These are phyloP conservation scores for Brassica napus DNA, from an alignment of 345 rosid genomes.

Conservation along the genomic window Da-Ae NC_063434.1:29734501-29735000, in stretches of 20 bases:
- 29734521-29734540: conserved; percentile 53
- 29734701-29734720: conserved; percentile 21
- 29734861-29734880: background rate
- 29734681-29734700: too few relatives aligned
- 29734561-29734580: conserved; percentile 51
- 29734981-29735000: background rate
- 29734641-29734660: conserved; percentile 21
- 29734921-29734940: background rate
- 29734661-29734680: conserved; percentile 26
- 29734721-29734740: background rate
- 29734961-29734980: conserved; percentile 29
- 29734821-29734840: conserved; percentile 16
- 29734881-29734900: background rate
- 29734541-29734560: conserved; percentile 59
- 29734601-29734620: conserved; percentile 41
- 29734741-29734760: background rate
- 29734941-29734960: background rate
- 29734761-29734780: conserved; percentile 5
- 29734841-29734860: background rate
- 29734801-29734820: conserved; percentile 19
- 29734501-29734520: conserved; percentile 44
- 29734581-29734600: conserved; percentile 41
- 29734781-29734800: conserved; percentile 1
- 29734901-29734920: background rate
- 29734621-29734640: conserved; percentile 7